Percentiles rank a stretch among this genome's conserved stretches.
phyloP scores from a whole-genome alignment of 305 asterid species.

The Andrographis paniculata region DNA sequence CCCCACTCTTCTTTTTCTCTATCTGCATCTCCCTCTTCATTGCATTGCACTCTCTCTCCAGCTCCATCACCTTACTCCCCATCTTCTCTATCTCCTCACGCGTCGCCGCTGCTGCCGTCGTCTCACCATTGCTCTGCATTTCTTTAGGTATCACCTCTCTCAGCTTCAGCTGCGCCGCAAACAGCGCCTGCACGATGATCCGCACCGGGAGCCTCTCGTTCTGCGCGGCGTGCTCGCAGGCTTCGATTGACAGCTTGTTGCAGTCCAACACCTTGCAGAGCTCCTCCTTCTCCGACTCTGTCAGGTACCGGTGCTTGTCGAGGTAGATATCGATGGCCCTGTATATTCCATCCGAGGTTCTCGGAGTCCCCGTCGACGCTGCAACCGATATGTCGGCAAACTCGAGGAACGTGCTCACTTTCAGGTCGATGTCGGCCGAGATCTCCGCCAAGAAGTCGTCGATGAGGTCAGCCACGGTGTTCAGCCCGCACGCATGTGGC shows the following conservation, averaged over 20 bases:
- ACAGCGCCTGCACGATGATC: slow-evolving; percentile 57
- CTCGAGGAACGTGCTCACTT: slow-evolving; percentile 31
- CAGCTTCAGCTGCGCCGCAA: slow-evolving; percentile 49
- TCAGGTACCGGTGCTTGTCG: slow-evolving; percentile 58
- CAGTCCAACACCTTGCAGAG: slow-evolving; percentile 53
- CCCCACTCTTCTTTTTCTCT: slow-evolving; percentile 14
- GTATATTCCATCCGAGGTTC: slow-evolving; percentile 48
- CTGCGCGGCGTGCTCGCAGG: slow-evolving; percentile 54
- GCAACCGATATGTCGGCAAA: slow-evolving; percentile 51
- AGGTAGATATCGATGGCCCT: slow-evolving; percentile 58
- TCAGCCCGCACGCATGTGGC: slow-evolving; percentile 22
- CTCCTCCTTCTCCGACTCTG: slow-evolving; percentile 54
- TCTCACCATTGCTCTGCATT: slow-evolving; percentile 18
- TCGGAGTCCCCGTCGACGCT: slow-evolving; percentile 29
- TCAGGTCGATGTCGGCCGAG: slow-evolving; percentile 51
- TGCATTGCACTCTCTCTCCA: slow-evolving; percentile 52
- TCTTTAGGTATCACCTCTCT: slow-evolving; percentile 33
- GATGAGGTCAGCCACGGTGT: slow-evolving; percentile 41
- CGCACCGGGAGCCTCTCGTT: slow-evolving; percentile 61
- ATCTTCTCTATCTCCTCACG: slow-evolving; percentile 41
- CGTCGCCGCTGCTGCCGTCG: slow-evolving; percentile 6
- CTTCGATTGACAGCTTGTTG: slow-evolving; percentile 48
- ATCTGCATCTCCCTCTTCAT: slow-evolving; percentile 56
- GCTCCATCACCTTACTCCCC: slow-evolving; percentile 52
- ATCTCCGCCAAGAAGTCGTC: slow-evolving; percentile 59